Conservation (phyloP, 805 yeast genomes). For the Scheffersomyces amazonensis region DNA sequence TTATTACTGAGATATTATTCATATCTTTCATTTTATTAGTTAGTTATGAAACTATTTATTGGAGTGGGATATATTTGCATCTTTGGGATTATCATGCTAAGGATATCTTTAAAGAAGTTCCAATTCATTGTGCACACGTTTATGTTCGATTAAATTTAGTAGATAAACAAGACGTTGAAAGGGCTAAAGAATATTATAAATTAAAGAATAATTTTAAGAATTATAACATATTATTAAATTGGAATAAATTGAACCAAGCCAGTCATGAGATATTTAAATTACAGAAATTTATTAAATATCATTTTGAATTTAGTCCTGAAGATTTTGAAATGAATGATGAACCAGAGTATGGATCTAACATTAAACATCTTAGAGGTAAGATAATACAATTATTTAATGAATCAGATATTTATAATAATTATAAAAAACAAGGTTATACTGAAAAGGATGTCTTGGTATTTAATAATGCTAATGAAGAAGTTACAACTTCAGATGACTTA, state of each 20-base stretch:
- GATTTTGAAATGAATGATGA: slow-evolving; percentile 61
- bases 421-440: slow-evolving; percentile 6
- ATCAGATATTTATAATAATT: slow-evolving; percentile 23
- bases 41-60: slow-evolving; percentile 40
- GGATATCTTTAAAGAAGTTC: slow-evolving; percentile 66
- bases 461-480: slow-evolving; percentile 26
- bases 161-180: slow-evolving; percentile 10
- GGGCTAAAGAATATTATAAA: slow-evolving; percentile 25
- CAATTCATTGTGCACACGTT: slow-evolving; percentile 77
- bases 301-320: slow-evolving; percentile 79
- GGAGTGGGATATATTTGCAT: slow-evolving; percentile 39
- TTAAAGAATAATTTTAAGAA: slow-evolving; percentile 20
- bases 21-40: slow-evolving; percentile 20
- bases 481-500: slow-evolving; percentile 15
- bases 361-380: slow-evolving; percentile 59
- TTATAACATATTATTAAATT: slow-evolving; percentile 17
- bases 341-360: slow-evolving; percentile 68
- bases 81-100: slow-evolving; percentile 52
- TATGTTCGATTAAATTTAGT: slow-evolving; percentile 51
- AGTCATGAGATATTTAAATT: slow-evolving; percentile 16
- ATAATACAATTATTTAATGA: slow-evolving; percentile 53
- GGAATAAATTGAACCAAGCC: slow-evolving; percentile 15
- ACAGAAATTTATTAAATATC: slow-evolving; percentile 45
- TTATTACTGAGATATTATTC: slow-evolving; percentile 26
- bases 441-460: slow-evolving; percentile 23